Base-by-base conservation (phyloP, 2,329 filamentous ascomycete species). In the Apiospora koreana region DNA sequence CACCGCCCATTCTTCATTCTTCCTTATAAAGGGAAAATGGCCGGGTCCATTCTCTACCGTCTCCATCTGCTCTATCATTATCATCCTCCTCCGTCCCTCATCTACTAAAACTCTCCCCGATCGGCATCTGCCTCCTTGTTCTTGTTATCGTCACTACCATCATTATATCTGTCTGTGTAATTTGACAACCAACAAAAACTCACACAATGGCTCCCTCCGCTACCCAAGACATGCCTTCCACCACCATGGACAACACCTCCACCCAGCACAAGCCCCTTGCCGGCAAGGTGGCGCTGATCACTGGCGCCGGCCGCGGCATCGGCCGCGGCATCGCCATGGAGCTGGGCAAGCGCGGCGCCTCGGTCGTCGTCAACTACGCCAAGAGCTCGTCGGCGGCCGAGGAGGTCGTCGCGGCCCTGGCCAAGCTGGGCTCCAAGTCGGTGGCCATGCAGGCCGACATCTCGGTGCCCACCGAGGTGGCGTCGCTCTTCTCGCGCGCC, bases 301-400 rank as follows among this genome's bases (percentile, higher is more conserved):
- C 91, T 21, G 91, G 88, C 50, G 83, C 87, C 66, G 89, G 89
- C 68, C 89, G 90, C 45, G 91, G 91, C 70, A 93, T 93, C 75
- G 91, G 91, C 48, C 83, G 84, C 68, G 89, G 89, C 68, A 91
- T 91, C 68, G 90, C 91, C 73, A 84, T 92, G 69, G 90, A 92
- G 80, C 88, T 93, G 50, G 90, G 87, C 78, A 85, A 86, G 77
- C 89, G 89, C 73, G 91, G 91, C 50, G 88, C 87, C 76, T 88
- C 84, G 69, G 84, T 93, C 68, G 84, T 92, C 35, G 86, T 93
- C 78, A 93, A 93, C 84, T 93, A 93, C 80, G 82, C 86, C 69
- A 86, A 86, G 67, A 87, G 88, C 75, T 79, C 84, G 43, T 77
- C 80, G 28, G 83, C 87, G 0, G 91, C 91, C 28, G 84, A 91